These are phyloP conservation scores for Lonicera japonica DNA, from an alignment of 129 eudicot species.

Conservation along the genomic window DNA sequence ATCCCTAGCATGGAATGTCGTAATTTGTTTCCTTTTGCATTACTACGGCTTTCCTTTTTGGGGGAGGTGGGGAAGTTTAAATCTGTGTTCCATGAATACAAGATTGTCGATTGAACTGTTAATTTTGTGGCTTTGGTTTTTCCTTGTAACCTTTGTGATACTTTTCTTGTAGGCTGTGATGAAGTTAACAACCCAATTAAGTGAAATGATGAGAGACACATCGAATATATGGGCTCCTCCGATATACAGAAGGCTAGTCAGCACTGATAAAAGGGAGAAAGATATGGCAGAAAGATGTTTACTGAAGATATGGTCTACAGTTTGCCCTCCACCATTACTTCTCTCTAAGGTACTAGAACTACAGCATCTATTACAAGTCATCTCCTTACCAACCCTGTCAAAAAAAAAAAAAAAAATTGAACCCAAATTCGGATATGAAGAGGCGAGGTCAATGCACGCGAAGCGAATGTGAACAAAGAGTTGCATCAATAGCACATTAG, in stretches of 20 bases:
- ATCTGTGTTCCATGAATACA: too few species aligned
- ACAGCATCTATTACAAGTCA: not conserved
- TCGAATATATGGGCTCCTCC: slow-evolving; percentile 77
- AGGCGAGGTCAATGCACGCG: too few species aligned
- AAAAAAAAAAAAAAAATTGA: too few species aligned
- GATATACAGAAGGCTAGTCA: slow-evolving; percentile 76
- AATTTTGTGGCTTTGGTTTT: too few species aligned
- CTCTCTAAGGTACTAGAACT: slow-evolving; percentile 56
- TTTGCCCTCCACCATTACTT: slow-evolving; percentile 51
- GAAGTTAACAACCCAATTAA: slow-evolving; percentile 51
- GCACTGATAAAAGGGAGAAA: slow-evolving; percentile 73
- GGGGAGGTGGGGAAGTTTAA: too few species aligned
- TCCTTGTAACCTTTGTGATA: not conserved
- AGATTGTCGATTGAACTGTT: too few species aligned
- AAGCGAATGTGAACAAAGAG: too few species aligned
- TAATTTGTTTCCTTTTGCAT: too few species aligned
- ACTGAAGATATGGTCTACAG: slow-evolving; percentile 37
- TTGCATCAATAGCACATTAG: too few species aligned
- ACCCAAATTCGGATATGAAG: too few species aligned
- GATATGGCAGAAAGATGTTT: slow-evolving; percentile 83
- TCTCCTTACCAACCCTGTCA: slow-evolving; percentile 14
- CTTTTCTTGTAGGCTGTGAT: slow-evolving; percentile 47
- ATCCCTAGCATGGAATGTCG: too few species aligned
- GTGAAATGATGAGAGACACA: slow-evolving; percentile 63
- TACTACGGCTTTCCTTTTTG: too few species aligned